Evolutionary conservation across 495 filamentous ascomycete genomes (phyloP).

Genomic region (Lepraria neglecta): DNA sequence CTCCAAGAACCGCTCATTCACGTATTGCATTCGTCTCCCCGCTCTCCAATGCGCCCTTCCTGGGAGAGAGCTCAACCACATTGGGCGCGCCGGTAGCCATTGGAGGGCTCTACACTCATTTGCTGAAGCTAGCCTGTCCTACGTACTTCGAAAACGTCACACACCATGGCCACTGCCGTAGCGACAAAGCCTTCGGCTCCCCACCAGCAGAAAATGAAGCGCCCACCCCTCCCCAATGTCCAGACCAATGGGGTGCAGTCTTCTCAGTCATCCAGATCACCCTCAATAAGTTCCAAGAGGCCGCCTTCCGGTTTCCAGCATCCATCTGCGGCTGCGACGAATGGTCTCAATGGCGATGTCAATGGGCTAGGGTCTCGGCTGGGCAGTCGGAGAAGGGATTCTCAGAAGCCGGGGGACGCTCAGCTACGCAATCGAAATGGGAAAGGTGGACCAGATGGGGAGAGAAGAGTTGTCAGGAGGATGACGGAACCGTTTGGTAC

Average conservation of each 20-base stretch:
- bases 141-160: neutral
- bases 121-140: neutral
- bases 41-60: conserved; percentile 16
- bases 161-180: conserved; percentile 47
- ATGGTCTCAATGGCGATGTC: conserved; percentile 42
- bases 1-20: neutral
- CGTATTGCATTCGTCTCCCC: conserved; percentile 1
- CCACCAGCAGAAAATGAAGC: conserved; percentile 57
- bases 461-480: conserved; percentile 36
- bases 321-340: conserved; percentile 28
- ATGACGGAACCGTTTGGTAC: conserved; percentile 46
- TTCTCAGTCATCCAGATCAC: conserved; percentile 60
- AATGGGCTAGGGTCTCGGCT: conserved; percentile 41
- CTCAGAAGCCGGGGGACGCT: conserved; percentile 42
- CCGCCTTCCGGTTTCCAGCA: conserved; percentile 43
- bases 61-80: neutral
- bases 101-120: neutral
- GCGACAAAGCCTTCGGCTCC: conserved; percentile 49
- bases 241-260: conserved; percentile 62
- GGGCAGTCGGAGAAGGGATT: conserved; percentile 50
- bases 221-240: conserved; percentile 60
- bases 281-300: conserved; percentile 57
- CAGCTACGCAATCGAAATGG: conserved; percentile 33
- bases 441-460: conserved; percentile 33
- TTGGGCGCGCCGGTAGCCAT: conserved; percentile 14